These are phyloP conservation scores for Fistulifera solaris DNA, from an alignment of 108 stramenopile species.

Conservation along the genomic window DNA sequence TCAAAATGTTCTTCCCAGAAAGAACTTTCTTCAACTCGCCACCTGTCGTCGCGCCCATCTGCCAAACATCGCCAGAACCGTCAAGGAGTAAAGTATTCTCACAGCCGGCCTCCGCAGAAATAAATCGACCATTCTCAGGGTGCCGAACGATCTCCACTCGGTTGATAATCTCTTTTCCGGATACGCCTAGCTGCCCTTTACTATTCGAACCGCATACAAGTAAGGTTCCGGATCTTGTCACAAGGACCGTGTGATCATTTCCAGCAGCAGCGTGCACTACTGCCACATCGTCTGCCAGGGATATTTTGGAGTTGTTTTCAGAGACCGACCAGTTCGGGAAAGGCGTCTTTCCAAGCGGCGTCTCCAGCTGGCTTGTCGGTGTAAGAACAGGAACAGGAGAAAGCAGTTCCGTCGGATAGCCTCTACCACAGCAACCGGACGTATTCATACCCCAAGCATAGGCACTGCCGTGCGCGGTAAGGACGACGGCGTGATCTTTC, in stretches of 20 bases:
- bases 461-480: slow-evolving; percentile 63
- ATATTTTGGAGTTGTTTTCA: slow-evolving; percentile 17
- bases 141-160: too few relatives aligned
- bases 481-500: slow-evolving; percentile 49
- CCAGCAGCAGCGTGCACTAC: slow-evolving; percentile 64
- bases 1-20: slow-evolving; percentile 21
- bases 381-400: slow-evolving; percentile 44
- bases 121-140: slow-evolving; percentile 16
- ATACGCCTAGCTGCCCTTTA: slow-evolving; percentile 41
- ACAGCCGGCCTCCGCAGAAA: slow-evolving; percentile 43
- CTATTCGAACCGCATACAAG: slow-evolving; percentile 57
- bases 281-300: slow-evolving; percentile 44
- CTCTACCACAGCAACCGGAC: slow-evolving; percentile 50
- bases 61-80: slow-evolving; percentile 51
- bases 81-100: slow-evolving; percentile 46
- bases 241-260: slow-evolving; percentile 41
- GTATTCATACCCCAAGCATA: slow-evolving; percentile 60
- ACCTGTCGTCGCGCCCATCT: slow-evolving; percentile 19
- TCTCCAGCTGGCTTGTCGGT: slow-evolving; percentile 9
- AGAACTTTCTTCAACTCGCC: slow-evolving; percentile 12
- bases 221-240: slow-evolving; percentile 43
- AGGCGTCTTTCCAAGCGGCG: slow-evolving; percentile 7
- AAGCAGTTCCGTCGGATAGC: slow-evolving; percentile 34
- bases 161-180: slow-evolving; percentile 7
- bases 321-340: slow-evolving; percentile 36